Evolutionary conservation across 768 basidiomycete genomes (phyloP).

Genomic region (Suillus spraguei): DNA sequence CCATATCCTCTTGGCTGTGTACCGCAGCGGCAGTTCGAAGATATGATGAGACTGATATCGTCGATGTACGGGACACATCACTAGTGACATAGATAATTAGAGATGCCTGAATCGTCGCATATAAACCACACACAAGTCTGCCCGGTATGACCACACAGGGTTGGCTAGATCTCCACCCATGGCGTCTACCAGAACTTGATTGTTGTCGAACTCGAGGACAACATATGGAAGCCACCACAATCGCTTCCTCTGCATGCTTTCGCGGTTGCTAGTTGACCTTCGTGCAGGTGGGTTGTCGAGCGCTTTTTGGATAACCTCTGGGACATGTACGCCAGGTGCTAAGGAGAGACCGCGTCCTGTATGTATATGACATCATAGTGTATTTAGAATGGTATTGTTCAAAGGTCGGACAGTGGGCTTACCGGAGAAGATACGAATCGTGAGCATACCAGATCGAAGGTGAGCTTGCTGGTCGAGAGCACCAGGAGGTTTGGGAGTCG

Average conservation of each 20-base stretch:
- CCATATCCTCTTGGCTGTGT: slow-evolving; percentile 90
- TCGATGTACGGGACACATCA: slow-evolving; percentile 94
- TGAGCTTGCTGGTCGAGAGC: slow-evolving; percentile 50
- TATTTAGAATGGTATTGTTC: not conserved
- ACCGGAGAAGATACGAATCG: slow-evolving; percentile 95
- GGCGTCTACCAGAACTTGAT: slow-evolving; percentile 95
- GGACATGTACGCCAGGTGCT: slow-evolving; percentile 76
- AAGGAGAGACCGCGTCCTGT: slow-evolving; percentile 80
- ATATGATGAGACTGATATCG: slow-evolving; percentile 90
- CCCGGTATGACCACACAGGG: slow-evolving; percentile 95
- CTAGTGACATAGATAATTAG: slow-evolving; percentile 41
- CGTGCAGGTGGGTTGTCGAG: slow-evolving; percentile 63
- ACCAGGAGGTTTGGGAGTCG: slow-evolving; percentile 65
- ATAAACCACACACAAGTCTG: slow-evolving; percentile 77
- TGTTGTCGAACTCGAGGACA: slow-evolving; percentile 97
- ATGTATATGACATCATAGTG: not conserved
- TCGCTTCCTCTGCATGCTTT: slow-evolving; percentile 90
- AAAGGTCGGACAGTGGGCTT: slow-evolving; percentile 30
- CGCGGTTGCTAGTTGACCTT: slow-evolving; percentile 72
- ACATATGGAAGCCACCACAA: slow-evolving; percentile 96
- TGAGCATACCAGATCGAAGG: slow-evolving; percentile 89
- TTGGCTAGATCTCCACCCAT: slow-evolving; percentile 89
- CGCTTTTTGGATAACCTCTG: slow-evolving; percentile 83
- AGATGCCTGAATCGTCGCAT: not conserved
- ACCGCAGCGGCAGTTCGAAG: slow-evolving; percentile 77